A percentile compares a stretch with the other conserved stretches of the same genome.
Conservation (phyloP, 2,329 filamentous ascomycete species). For the Hymenoscyphus scutula region DNA sequence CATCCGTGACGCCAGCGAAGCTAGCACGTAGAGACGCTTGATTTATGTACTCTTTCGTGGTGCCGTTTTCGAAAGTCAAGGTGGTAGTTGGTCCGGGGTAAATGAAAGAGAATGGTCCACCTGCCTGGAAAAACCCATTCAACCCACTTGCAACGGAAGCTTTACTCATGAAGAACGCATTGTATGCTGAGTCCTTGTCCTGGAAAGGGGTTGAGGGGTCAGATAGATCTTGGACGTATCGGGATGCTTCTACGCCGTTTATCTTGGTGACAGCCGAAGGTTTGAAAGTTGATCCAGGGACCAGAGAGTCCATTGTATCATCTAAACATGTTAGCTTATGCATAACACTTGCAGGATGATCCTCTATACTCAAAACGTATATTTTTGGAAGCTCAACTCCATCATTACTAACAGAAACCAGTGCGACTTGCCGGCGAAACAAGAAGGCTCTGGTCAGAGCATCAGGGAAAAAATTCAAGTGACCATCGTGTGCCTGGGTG, state of each 20-base stretch:
- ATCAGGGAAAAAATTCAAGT: constrained; percentile 47
- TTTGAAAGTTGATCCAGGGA: constrained; percentile 38
- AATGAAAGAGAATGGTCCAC: constrained; percentile 27
- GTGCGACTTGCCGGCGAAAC: constrained; percentile 45
- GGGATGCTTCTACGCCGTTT: constrained; percentile 50
- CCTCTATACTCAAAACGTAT: constrained; percentile 16
- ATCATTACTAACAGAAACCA: constrained; percentile 59
- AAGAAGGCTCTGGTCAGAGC: constrained; percentile 44
- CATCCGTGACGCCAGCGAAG: constrained; percentile 28
- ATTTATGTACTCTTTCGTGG: constrained; percentile 33
- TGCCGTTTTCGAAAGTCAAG: constrained; percentile 40
- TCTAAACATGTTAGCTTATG: not conserved
- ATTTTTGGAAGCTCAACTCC: constrained; percentile 55
- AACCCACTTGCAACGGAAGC: constrained; percentile 35
- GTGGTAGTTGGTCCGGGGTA: constrained; percentile 39
- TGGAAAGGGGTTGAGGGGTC: constrained; percentile 34
- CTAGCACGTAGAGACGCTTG: constrained; percentile 35
- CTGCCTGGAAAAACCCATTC: constrained; percentile 9
- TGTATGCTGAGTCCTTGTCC: constrained; percentile 39
- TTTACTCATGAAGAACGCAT: constrained; percentile 38
- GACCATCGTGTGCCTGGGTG: constrained; percentile 58
- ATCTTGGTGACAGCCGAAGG: constrained; percentile 51
- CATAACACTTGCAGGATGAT: not conserved
- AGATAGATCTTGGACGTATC: constrained; percentile 45
- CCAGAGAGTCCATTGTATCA: constrained; percentile 3